These are phyloP conservation scores for Xylariaceae sp. DNA, from an alignment of 2,329 filamentous ascomycete species.

Conservation along the genomic window DNA sequence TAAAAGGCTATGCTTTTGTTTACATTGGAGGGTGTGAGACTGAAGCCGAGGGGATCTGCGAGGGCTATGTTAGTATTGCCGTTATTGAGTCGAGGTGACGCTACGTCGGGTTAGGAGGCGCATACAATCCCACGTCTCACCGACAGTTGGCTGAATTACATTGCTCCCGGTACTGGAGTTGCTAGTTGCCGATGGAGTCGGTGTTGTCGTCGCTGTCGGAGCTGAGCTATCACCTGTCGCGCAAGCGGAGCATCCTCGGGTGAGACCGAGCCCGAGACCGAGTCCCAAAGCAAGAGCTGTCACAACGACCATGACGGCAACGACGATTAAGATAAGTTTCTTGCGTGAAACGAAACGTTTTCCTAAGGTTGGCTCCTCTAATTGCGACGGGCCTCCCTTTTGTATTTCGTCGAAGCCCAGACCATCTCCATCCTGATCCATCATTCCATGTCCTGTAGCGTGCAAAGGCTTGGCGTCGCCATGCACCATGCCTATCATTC, in stretches of 20 bases:
- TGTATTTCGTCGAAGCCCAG: no score
- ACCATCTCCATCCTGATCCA: no score
- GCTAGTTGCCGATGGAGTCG: not conserved
- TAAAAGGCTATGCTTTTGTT: slow-evolving; percentile 14
- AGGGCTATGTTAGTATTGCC: not conserved
- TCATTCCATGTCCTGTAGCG: no score
- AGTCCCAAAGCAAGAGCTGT: slow-evolving; percentile 12
- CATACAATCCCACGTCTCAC: slow-evolving; percentile 17
- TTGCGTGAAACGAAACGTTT: no score
- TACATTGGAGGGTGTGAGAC: slow-evolving; percentile 10
- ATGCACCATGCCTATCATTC: no score
- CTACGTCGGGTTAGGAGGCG: not conserved
- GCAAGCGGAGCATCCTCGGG: slow-evolving; percentile 2
- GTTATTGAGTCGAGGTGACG: not conserved
- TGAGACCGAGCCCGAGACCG: slow-evolving; percentile 15
- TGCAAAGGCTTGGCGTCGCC: no score
- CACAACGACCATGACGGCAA: slow-evolving; percentile 9
- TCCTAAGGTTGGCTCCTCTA: no score
- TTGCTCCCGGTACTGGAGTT: not conserved
- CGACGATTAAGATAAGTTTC: slow-evolving; percentile 6
- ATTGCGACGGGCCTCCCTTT: no score
- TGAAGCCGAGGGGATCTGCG: slow-evolving; percentile 13
- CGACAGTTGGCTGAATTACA: slow-evolving; percentile 9
- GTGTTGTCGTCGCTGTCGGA: not conserved
- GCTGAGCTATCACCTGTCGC: not conserved